These are phyloP conservation scores for Aspergillus versicolor DNA, from an alignment of 2,329 filamentous ascomycete genomes.

Conservation along the genomic window DNA sequence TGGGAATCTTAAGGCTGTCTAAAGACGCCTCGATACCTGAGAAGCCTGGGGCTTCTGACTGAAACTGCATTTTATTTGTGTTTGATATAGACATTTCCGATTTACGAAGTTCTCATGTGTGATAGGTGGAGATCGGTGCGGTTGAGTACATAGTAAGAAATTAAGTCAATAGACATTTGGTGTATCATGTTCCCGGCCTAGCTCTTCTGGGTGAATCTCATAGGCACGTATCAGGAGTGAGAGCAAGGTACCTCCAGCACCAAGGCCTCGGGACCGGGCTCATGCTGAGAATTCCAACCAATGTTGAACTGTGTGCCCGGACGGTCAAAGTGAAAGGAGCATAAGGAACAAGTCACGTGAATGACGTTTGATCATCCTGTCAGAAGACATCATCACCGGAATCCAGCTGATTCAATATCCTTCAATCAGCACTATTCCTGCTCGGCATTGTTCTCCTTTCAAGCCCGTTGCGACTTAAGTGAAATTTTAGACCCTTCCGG, in stretches of 20 bases:
- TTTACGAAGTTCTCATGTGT: conserved; percentile 8
- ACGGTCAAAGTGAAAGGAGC: not conserved
- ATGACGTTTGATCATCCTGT: not conserved
- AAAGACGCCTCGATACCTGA: not conserved
- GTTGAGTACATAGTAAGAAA: conserved; percentile 7
- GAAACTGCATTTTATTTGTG: conserved; percentile 2
- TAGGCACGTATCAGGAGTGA: not conserved
- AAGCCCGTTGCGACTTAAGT: not conserved
- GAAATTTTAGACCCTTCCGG: not conserved
- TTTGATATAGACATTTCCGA: conserved; percentile 10
- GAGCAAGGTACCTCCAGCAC: not conserved
- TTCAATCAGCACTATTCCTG: not conserved
- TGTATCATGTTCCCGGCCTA: not conserved
- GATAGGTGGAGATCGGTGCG: not conserved
- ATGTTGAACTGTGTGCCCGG: no score
- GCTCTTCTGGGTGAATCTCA: not conserved
- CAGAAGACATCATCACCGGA: not conserved
- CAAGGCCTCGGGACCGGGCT: no score
- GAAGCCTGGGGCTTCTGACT: conserved; percentile 11
- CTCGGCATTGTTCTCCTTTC: not conserved
- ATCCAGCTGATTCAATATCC: not conserved
- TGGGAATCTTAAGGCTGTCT: not conserved
- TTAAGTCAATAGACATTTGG: conserved; percentile 1
- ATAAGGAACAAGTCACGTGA: not conserved
- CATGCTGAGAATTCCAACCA: no score